Percentiles rank a stretch among this genome's conserved stretches.
Evolutionary conservation across 1,139 yeast genomes (phyloP).

Genomic region (Diutina neorugosa): DNA sequence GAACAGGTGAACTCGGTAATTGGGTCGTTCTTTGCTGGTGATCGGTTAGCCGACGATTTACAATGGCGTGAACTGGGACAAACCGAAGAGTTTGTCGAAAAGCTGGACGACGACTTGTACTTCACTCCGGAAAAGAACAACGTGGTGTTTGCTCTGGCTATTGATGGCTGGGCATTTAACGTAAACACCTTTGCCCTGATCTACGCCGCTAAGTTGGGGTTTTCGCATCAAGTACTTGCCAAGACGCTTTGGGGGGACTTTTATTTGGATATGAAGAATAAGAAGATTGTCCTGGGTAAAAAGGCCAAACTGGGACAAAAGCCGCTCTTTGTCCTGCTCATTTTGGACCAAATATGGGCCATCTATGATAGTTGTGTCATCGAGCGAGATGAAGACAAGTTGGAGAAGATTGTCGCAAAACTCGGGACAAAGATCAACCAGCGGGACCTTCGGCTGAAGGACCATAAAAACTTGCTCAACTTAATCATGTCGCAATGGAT

Average conservation of each 20-base stretch:
- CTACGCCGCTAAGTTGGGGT: conserved; percentile 75
- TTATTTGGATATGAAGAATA: conserved; percentile 80
- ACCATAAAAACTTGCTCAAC: conserved; percentile 48
- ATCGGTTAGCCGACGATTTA: conserved; percentile 82
- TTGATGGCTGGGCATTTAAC: conserved; percentile 97
- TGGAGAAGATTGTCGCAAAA: conserved; percentile 64
- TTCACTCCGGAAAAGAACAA: conserved; percentile 85
- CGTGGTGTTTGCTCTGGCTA: conserved; percentile 87
- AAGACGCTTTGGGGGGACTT: conserved; percentile 96
- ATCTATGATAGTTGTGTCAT: conserved; percentile 62
- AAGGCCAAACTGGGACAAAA: conserved; percentile 41
- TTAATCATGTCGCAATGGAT: conserved; percentile 89
- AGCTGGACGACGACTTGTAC: conserved; percentile 73
- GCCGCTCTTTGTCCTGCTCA: conserved; percentile 79
- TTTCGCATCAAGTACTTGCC: conserved; percentile 64
- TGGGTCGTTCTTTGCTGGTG: conserved; percentile 90
- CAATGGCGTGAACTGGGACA: conserved; percentile 63
- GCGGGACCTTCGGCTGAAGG: conserved; percentile 73
- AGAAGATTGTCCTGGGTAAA: conserved; percentile 58
- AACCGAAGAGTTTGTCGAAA: conserved; percentile 53
- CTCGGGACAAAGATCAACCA: conserved; percentile 59
- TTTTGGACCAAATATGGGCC: conserved; percentile 88
- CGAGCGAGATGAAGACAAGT: conserved; percentile 56
- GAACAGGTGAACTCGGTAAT: conserved; percentile 94
- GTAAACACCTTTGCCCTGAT: conserved; percentile 80